These are phyloP conservation scores for Erigeron canadensis DNA, from an alignment of 129 eudicot species.

Conservation along the genomic window DNA sequence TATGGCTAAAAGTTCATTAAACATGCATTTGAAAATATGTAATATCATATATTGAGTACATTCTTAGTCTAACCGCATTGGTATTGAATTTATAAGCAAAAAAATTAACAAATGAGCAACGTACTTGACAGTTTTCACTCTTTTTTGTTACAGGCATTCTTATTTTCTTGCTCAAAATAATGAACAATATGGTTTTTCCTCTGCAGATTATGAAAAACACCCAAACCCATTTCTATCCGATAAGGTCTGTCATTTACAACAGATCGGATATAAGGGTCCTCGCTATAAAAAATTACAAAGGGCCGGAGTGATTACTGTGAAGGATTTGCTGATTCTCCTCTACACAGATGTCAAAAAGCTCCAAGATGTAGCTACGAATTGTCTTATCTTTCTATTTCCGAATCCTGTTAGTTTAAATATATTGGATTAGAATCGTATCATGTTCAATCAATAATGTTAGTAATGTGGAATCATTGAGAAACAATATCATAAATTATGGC, in stretches of 20 bases:
- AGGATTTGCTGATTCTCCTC: constrained; percentile 49
- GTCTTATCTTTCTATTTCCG: neutral
- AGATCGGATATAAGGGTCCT: constrained; percentile 59
- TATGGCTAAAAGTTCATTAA: too few relatives aligned
- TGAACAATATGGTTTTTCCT: neutral
- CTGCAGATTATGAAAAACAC: constrained; percentile 60
- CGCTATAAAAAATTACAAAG: constrained; percentile 45
- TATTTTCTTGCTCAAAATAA: neutral
- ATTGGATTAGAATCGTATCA: too few relatives aligned
- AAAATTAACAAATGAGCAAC: too few relatives aligned
- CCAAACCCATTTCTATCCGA: constrained; percentile 49
- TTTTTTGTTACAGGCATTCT: neutral
- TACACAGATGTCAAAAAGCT: constrained; percentile 47
- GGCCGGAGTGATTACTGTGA: constrained; percentile 55
- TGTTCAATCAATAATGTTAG: too few relatives aligned
- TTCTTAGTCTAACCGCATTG: neutral
- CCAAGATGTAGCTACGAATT: constrained; percentile 40
- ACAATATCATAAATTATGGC: too few relatives aligned
- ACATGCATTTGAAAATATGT: neutral
- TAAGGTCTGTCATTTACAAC: constrained; percentile 60
- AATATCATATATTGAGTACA: too few relatives aligned
- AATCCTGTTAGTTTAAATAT: neutral
- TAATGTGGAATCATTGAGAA: too few relatives aligned
- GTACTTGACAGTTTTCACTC: neutral
- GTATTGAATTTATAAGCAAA: neutral